These are phyloP conservation scores for Collybia nuda DNA, from an alignment of 768 basidiomycete genomes.

Conservation along the genomic window DNA sequence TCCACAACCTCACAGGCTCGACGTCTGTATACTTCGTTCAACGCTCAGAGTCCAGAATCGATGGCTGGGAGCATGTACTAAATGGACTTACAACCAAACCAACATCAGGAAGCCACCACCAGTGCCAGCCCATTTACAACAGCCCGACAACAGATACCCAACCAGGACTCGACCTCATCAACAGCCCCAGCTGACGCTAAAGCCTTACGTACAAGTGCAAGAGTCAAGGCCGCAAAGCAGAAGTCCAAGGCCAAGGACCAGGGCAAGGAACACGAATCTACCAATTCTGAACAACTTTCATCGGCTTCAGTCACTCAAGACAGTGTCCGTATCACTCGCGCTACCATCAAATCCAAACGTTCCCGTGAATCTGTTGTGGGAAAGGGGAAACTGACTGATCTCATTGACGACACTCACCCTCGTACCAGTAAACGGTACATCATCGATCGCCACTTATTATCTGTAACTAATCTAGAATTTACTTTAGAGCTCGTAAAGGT, in stretches of 20 bases:
- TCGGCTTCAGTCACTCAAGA: constrained; percentile 29
- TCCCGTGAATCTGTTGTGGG: constrained; percentile 45
- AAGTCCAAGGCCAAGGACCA: constrained; percentile 61
- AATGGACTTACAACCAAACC: constrained; percentile 85
- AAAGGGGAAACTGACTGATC: constrained; percentile 69
- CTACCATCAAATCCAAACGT: constrained; percentile 49
- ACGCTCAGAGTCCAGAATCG: constrained; percentile 51
- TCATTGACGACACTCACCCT: constrained; percentile 45
- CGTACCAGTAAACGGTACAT: constrained; percentile 63
- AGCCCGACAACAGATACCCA: constrained; percentile 38
- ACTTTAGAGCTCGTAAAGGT: constrained; percentile 58
- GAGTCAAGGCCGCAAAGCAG: constrained; percentile 74
- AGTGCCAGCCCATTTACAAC: constrained; percentile 55
- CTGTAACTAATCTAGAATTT: constrained; percentile 23
- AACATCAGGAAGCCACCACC: constrained; percentile 71
- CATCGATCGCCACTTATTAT: constrained; percentile 21
- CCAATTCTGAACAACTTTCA: constrained; percentile 30
- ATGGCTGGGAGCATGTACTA: constrained; percentile 88
- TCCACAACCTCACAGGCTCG: constrained; percentile 29
- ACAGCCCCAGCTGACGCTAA: constrained; percentile 49
- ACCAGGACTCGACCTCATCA: constrained; percentile 35
- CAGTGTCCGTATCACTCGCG: constrained; percentile 42
- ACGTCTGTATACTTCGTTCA: constrained; percentile 31
- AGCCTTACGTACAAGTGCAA: constrained; percentile 70
- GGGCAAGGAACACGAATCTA: constrained; percentile 51